Base-by-base conservation (phyloP, 225 moss, liverwort and hornwort genomes). In the Polytrichum commune region DNA sequence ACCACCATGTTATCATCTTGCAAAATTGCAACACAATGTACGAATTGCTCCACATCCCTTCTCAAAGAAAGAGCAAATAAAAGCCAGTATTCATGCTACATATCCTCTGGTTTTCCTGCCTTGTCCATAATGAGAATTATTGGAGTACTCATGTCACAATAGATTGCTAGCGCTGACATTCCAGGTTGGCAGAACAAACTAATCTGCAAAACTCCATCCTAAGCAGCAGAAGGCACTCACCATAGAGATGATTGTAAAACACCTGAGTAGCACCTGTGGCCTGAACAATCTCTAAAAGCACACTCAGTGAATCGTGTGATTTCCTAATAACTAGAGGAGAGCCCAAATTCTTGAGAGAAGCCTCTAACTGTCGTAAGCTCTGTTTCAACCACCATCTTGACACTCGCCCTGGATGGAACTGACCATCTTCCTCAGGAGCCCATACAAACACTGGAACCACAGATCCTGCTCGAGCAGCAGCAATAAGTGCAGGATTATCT, bases 371-470 rank as follows among this genome's bases (percentile, higher is more conserved):
- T n/a, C 64, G 79, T 80, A 98, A 79, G 80, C 97, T 98, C 81
- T 95, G 88, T 80, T 98, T 98, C 55, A 98, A 74, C 97, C 97
- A 98, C 97, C 97, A 98, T 83, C 93, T 89, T 26, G 97, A 98
- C 60, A 98, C 94, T 29, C 97, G 97, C 65, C 97, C 97, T 4
- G 97, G 97, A 29, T 93, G 90, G 57, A 98, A 98, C 86, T 95
- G 92, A 10, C 97, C 97, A 76, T 98, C 97, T 76, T 98, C 97
- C 19, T 90, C 90, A 64, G 97, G 97, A 69, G 88, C 78, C 97
- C 97, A 98, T 38, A 98, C 83, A 71, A 90, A 98, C 29, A 98
- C 92, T 4, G 97, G 97, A 77, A 98, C 75, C 30, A 95, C 95
- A 63, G 78, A 84, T 55, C 97, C 97, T 58, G 86, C 91, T 83